Percentiles rank a stretch among this genome's conserved stretches.
Conservation (phyloP, 2,329 filamentous ascomycete genomes). For the Aspergillus viridinutans region DNA sequence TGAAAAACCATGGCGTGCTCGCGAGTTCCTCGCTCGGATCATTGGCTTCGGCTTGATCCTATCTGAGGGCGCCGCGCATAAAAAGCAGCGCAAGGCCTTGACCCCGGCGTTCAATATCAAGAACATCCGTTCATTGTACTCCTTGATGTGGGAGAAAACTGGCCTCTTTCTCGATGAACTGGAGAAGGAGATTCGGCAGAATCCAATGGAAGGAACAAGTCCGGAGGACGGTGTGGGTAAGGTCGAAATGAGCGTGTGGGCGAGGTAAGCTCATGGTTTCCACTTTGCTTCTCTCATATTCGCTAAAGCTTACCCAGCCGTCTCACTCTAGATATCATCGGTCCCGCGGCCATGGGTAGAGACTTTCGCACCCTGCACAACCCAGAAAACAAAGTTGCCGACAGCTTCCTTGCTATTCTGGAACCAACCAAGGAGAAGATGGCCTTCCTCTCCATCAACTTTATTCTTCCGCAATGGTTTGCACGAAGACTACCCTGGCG, state of each 20-base stretch:
- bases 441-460: constrained; percentile 40
- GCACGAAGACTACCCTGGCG: constrained; percentile 43
- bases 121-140: constrained; percentile 33
- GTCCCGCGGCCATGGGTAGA: constrained; percentile 53
- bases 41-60: constrained; percentile 50
- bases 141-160: constrained; percentile 37
- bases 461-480: constrained; percentile 51
- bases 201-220: constrained; percentile 26
- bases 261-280: constrained; percentile 19
- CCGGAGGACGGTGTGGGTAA: constrained; percentile 22
- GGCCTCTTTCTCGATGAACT: constrained; percentile 30
- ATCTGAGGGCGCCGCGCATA: constrained; percentile 49
- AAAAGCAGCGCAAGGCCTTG: constrained; percentile 41
- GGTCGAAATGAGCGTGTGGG: constrained; percentile 34
- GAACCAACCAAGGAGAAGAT: constrained; percentile 43
- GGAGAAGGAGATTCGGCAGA: constrained; percentile 24
- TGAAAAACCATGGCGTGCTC: constrained; percentile 45
- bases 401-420: constrained; percentile 51
- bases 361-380: constrained; percentile 53
- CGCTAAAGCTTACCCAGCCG: constrained; percentile 26
- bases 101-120: constrained; percentile 36
- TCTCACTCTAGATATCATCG: constrained; percentile 57
- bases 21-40: constrained; percentile 45
- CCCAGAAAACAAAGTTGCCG: constrained; percentile 49
- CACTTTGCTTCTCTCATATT: too few species aligned